Conservation (phyloP, 441 rosid species). For the Monsonia emarginata region DNA sequence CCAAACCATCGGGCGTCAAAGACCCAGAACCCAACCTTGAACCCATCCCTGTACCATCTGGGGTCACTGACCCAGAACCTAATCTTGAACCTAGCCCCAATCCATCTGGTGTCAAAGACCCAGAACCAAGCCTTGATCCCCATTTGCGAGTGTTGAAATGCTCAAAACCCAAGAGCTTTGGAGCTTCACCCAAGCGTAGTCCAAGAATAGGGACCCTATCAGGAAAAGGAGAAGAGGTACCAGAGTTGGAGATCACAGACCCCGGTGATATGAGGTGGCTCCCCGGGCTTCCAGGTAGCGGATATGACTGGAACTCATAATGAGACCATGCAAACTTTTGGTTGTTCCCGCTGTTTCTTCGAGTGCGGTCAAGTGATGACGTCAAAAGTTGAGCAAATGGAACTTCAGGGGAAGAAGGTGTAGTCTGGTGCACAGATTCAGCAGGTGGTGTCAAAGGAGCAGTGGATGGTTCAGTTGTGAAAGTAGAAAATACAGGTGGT, state of each 20-base stretch:
- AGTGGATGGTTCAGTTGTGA: constrained; percentile 82
- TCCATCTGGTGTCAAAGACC: constrained; percentile 57
- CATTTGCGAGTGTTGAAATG: constrained; percentile 63
- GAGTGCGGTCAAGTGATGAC: constrained; percentile 79
- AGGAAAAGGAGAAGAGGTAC: constrained; percentile 85
- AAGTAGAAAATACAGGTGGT: constrained; percentile 87
- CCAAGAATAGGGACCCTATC: constrained; percentile 54
- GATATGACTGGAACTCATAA: constrained; percentile 65
- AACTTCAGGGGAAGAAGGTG: constrained; percentile 93
- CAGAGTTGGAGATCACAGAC: constrained; percentile 70
- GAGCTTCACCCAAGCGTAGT: constrained; percentile 51
- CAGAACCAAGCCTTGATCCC: constrained; percentile 84
- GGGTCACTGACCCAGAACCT: constrained; percentile 54
- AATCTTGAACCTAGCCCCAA: constrained; percentile 50
- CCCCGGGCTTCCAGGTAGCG: constrained; percentile 70
- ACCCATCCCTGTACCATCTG: constrained; percentile 37
- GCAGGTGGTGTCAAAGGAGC: constrained; percentile 92
- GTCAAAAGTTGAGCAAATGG: constrained; percentile 86
- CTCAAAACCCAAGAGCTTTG: constrained; percentile 63
- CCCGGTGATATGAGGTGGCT: constrained; percentile 77
- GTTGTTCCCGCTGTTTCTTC: constrained; percentile 49
- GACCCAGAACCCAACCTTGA: constrained; percentile 49
- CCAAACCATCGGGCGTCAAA: constrained; percentile 49
- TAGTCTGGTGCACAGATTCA: constrained; percentile 63
- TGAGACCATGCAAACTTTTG: constrained; percentile 59